Evolutionary conservation across 2,329 filamentous ascomycete species (phyloP).

Genomic region (Leptographium procerum): DNA sequence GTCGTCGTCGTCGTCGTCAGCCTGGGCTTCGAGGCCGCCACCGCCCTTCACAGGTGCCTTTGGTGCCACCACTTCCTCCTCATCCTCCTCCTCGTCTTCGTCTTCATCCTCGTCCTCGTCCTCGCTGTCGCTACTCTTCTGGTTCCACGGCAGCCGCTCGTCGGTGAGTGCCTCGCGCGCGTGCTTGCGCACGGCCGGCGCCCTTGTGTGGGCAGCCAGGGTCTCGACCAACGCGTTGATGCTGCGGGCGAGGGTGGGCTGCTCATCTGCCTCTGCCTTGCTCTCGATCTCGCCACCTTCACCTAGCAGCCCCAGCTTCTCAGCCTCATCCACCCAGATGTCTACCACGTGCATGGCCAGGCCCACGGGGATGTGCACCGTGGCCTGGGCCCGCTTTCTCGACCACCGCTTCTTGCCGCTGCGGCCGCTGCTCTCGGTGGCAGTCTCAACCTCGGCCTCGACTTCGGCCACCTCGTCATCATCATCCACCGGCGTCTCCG

Average conservation of each 20-base stretch:
- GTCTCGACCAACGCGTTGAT: constrained; percentile 45
- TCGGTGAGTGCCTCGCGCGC: constrained; percentile 63
- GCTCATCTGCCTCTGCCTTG: background rate
- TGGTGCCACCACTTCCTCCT: no score
- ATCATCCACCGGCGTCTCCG: constrained; percentile 27
- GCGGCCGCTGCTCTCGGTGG: constrained; percentile 24
- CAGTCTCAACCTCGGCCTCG: constrained; percentile 28
- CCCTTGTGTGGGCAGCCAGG: constrained; percentile 44
- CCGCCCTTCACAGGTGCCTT: constrained; percentile 6
- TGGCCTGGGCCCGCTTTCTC: constrained; percentile 10
- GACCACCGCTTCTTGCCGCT: constrained; percentile 19
- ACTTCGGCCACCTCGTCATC: constrained; percentile 26
- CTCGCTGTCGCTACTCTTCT: constrained; percentile 14
- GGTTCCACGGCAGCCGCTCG: constrained; percentile 57
- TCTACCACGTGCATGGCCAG: constrained; percentile 80
- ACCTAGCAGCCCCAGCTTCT: constrained; percentile 23
- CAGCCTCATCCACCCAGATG: constrained; percentile 60
- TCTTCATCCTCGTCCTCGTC: background rate
- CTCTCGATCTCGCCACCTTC: background rate
- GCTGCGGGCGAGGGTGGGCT: constrained; percentile 33
- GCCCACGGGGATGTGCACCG: constrained; percentile 59
- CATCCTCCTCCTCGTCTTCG: background rate
- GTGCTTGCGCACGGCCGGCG: constrained; percentile 60
- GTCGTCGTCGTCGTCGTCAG: constrained; percentile 25
- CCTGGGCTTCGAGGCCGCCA: constrained; percentile 14